Base-by-base conservation (phyloP, 495 filamentous ascomycete species). In the Penicillium psychrofluorescens region DNA sequence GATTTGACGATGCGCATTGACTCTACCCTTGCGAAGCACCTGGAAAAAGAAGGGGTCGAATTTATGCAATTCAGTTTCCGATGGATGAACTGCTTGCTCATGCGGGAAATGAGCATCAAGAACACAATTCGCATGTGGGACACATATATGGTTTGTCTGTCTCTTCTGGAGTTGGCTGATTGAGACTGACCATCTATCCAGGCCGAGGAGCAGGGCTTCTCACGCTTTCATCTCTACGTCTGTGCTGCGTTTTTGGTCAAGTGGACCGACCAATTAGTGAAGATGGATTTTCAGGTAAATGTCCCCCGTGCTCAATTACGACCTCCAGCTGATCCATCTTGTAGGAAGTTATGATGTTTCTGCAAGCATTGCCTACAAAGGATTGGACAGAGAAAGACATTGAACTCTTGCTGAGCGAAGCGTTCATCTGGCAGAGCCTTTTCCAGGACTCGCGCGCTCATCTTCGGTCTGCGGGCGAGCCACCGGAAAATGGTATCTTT, bases 41-140 rank as follows among this genome's bases (percentile, higher is more conserved):
- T 98, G 12, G 87, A 94, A 55, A 76, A 76, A 15, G 88, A 97
- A 59, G 83, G 86, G 9, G 89, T 98, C 27, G 94, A 98, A 61
- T 98, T 98, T 54, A 97, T 98, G 63, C 92, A 98, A 59, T 98
- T 98, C 59, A 95, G 88, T 61, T 98, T 98, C 61, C 78, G 92
- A 46, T 98, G 92, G 92, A 97, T 98, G 92, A 98, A 98, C 55
- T 98, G 92, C 57, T 76, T 98, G 47, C 71, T 98, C 51, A 98
- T 98, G 92, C 77, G 92, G 48, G 92, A 98, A 65, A 85, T 98
- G 47, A 95, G 83, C 62, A 88, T 98, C 34, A 86, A 81, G 63
- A 96, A 95, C 55, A 95, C 88, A 1, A 95, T 97, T 51, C 74
- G 92, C 49, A 98, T 98, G 92, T 98, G 92, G 92, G 92, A 98